A percentile compares a stretch with the other conserved stretches of the same genome.
phyloP scores from a whole-genome alignment of 768 basidiomycete genomes.

The Agaricus bisporus region DNA sequence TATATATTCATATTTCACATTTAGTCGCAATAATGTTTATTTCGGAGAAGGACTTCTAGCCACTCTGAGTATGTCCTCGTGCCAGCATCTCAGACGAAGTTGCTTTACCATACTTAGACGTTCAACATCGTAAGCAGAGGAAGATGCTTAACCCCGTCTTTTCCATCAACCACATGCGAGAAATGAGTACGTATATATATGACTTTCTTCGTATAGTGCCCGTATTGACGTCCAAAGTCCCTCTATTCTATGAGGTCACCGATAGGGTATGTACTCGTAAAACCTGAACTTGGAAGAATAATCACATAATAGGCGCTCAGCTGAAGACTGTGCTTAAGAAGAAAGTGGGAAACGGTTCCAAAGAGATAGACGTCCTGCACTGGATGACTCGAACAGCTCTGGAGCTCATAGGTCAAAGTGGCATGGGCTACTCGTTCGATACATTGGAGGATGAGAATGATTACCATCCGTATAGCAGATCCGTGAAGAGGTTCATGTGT shows the following conservation, averaged over 20 bases:
- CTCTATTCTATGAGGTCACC: constrained; percentile 22
- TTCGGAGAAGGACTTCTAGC: constrained; percentile 19
- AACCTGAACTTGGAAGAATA: neutral
- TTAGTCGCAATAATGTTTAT: constrained; percentile 12
- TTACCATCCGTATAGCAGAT: constrained; percentile 21
- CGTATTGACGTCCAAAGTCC: constrained; percentile 14
- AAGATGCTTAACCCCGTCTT: constrained; percentile 42
- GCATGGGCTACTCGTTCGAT: constrained; percentile 28
- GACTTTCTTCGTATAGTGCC: neutral
- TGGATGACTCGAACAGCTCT: constrained; percentile 26
- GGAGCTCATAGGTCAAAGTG: constrained; percentile 26
- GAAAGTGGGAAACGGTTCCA: constrained; percentile 21
- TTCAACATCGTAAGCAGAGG: constrained; percentile 33
- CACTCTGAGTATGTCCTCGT: constrained; percentile 11
- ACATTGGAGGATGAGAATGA: constrained; percentile 19
- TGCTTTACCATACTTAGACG: neutral
- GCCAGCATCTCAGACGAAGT: neutral
- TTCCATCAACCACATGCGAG: constrained; percentile 33
- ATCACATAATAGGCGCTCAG: constrained; percentile 12
- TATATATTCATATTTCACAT: constrained; percentile 1
- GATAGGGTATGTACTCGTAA: constrained; percentile 14
- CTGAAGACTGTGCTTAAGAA: constrained; percentile 18
- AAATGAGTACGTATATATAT: constrained; percentile 19
- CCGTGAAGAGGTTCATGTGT: constrained; percentile 23
- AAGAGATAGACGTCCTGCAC: constrained; percentile 18